Evolutionary conservation across 2,329 filamentous ascomycete species (phyloP).

Genomic region (Volutella citrinella): DNA sequence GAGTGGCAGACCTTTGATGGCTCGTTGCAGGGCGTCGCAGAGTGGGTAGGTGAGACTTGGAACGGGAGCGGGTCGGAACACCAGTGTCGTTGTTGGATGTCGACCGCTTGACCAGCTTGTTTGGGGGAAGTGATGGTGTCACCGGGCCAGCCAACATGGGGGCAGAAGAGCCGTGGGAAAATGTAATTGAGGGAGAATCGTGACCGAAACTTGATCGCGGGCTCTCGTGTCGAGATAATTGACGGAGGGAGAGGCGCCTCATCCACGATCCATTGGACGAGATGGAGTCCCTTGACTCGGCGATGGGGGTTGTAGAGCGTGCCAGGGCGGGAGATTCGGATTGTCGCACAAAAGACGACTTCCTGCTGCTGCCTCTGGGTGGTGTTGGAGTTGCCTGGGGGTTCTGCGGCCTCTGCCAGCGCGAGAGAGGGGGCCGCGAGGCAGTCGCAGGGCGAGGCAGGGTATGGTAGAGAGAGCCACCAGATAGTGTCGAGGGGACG

Average conservation of each 20-base stretch:
- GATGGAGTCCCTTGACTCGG: constrained; percentile 53
- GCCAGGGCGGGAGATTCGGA: constrained; percentile 37
- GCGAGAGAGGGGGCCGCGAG: constrained; percentile 36
- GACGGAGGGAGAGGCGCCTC: constrained; percentile 64
- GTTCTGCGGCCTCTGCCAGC: constrained; percentile 35
- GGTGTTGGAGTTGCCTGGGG: constrained; percentile 41
- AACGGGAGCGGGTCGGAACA: constrained; percentile 42
- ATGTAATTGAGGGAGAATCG: constrained; percentile 64
- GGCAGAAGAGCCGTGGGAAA: constrained; percentile 64
- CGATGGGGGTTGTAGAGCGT: constrained; percentile 32
- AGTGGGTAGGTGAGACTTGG: constrained; percentile 60
- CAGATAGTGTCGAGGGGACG: constrained; percentile 27
- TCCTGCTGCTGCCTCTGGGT: constrained; percentile 36
- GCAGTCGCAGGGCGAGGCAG: constrained; percentile 28
- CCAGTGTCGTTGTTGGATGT: constrained; percentile 50
- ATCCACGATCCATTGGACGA: constrained; percentile 70
- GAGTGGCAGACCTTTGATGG: constrained; percentile 70
- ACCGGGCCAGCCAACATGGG: constrained; percentile 53
- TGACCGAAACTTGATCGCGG: constrained; percentile 62
- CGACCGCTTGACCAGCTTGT: constrained; percentile 75
- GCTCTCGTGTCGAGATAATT: constrained; percentile 62
- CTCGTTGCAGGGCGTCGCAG: constrained; percentile 75
- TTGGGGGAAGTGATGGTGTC: constrained; percentile 54
- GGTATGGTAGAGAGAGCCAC: constrained; percentile 28
- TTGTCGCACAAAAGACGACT: constrained; percentile 41